phyloP scores from a whole-genome alignment of 2,329 filamentous ascomycete genomes.

The Mycosphaerella sp. region DNA sequence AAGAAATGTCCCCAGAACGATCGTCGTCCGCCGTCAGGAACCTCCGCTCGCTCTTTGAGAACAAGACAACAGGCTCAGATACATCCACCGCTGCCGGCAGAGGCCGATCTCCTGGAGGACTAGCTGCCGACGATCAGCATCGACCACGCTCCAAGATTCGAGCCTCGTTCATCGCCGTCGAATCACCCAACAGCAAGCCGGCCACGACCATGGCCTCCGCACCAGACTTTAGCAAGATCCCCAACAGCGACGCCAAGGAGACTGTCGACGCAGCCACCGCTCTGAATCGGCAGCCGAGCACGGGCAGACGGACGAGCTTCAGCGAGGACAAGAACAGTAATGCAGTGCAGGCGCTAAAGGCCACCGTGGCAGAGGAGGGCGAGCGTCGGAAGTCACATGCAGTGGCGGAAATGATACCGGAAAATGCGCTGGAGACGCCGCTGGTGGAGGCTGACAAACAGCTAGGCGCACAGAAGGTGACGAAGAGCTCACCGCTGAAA shows the following conservation, averaged over 20 bases:
- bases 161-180: conserved; percentile 46
- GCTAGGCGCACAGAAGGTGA: conserved; percentile 6
- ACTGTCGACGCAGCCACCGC: conserved; percentile 12
- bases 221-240: conserved; percentile 11
- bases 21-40: conserved; percentile 42
- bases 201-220: conserved; percentile 19
- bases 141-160: conserved; percentile 41
- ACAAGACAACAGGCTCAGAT: conserved; percentile 30
- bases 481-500: conserved; percentile 5
- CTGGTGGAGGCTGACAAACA: conserved; percentile 26
- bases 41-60: conserved; percentile 47
- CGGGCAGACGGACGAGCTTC: conserved; percentile 36
- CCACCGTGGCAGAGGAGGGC: conserved; percentile 38
- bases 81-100: conserved; percentile 28
- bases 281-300: conserved; percentile 23
- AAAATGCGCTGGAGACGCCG: conserved; percentile 38
- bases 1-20: conserved; percentile 44
- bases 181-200: conserved; percentile 23
- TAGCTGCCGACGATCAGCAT: conserved; percentile 27
- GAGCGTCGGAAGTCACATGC: conserved; percentile 34
- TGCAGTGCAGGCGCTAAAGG: conserved; percentile 35
- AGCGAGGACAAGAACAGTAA: conserved; percentile 35
- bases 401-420: conserved; percentile 38
- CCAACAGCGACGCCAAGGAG: conserved; percentile 12
- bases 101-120: conserved; percentile 40